Conservation (phyloP, 1,284 basidiomycete species). For the Fistulinella staudtii region DNA sequence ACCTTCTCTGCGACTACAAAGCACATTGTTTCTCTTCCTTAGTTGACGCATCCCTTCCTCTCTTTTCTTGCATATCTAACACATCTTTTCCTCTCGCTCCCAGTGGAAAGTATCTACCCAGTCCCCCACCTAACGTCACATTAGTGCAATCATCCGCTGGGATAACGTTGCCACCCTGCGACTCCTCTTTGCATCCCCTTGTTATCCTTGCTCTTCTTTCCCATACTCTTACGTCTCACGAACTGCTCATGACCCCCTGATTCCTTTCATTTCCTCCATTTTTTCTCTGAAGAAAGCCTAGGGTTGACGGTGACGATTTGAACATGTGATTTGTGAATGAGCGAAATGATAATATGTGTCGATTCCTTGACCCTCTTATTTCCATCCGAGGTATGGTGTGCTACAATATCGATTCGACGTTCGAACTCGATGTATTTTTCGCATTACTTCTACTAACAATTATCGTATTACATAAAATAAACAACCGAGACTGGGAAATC, state of each 20-base stretch:
- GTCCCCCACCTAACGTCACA: not conserved
- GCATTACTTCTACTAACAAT: no score
- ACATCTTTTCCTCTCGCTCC: not conserved
- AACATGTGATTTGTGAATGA: no score
- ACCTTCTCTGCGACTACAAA: not conserved
- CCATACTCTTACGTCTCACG: not conserved
- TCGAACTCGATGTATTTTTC: no score
- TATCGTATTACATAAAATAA: no score
- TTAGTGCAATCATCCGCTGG: not conserved
- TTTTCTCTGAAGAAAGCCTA: not conserved
- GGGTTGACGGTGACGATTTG: not conserved
- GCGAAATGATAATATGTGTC: no score
- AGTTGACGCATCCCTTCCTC: not conserved
- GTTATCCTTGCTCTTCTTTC: not conserved
- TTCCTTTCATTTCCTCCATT: not conserved
- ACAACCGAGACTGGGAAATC: no score
- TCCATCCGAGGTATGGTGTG: no score
- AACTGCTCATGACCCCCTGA: not conserved
- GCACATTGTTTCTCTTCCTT: not conserved
- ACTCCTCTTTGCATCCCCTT: not conserved
- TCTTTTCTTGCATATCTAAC: constrained; percentile 15
- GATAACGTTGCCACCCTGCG: not conserved
- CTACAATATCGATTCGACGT: no score
- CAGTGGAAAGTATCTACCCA: constrained; percentile 16
- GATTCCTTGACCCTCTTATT: no score